A percentile compares a stretch with the other conserved stretches of the same genome.
Conservation (phyloP, 768 basidiomycete species). For the Cantharellus anzutake region DNA sequence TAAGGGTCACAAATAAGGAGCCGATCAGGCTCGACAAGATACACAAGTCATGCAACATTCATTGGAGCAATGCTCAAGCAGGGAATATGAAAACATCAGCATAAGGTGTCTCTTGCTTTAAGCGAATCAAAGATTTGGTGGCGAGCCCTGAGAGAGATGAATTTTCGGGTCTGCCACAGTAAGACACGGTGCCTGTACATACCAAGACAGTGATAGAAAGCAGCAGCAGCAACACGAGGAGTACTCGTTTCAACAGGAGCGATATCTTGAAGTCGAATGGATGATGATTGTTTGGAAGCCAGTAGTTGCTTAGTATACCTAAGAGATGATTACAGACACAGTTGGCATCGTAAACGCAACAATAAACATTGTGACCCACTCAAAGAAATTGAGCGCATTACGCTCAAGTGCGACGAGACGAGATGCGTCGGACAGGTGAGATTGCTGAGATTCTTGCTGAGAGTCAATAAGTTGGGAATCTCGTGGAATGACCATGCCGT, state of each 20-base stretch:
- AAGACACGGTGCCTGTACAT: conserved; percentile 5
- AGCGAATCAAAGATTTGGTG: conserved; percentile 48
- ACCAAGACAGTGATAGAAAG: conserved; percentile 78
- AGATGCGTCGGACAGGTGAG: not conserved
- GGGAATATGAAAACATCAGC: conserved; percentile 26
- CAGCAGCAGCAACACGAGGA: conserved; percentile 59
- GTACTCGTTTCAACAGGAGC: conserved; percentile 49
- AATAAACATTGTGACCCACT: conserved; percentile 26
- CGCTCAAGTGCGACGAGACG: conserved; percentile 39
- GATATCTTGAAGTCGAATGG: conserved; percentile 43
- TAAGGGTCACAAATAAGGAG: too few species aligned
- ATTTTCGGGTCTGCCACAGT: not conserved
- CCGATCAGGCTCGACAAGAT: too few species aligned
- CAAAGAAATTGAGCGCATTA: conserved; percentile 63
- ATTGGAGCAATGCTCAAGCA: not conserved
- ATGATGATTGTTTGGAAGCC: conserved; percentile 26
- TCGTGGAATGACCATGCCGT: too few species aligned
- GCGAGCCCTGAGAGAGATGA: conserved; percentile 36
- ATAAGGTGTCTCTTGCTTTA: conserved; percentile 44
- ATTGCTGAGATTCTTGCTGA: not conserved
- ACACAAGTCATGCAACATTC: not conserved
- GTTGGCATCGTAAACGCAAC: not conserved
- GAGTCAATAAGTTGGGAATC: not conserved
- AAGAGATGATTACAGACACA: not conserved
- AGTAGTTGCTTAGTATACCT: conserved; percentile 69